phyloP scores from a whole-genome alignment of 768 basidiomycete genomes.

The Coprinopsis cinerea region DNA sequence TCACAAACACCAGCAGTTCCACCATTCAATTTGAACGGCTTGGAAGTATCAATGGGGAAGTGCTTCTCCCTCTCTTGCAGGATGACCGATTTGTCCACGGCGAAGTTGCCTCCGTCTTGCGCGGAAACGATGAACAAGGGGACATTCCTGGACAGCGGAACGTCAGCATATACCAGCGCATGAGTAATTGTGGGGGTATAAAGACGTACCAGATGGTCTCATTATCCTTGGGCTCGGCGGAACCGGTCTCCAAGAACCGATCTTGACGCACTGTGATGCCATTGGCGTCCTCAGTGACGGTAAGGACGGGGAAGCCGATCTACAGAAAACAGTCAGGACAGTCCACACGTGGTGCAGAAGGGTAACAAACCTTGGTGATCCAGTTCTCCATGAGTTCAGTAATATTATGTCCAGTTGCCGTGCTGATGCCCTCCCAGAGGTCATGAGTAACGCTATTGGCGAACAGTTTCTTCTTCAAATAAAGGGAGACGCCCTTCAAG shows the following conservation, averaged over 20 bases:
- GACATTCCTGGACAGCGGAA: conserved; percentile 51
- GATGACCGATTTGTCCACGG: conserved; percentile 55
- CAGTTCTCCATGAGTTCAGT: conserved; percentile 85
- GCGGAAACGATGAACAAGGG: conserved; percentile 71
- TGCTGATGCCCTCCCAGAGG: conserved; percentile 80
- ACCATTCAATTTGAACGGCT: conserved; percentile 86
- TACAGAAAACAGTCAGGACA: conserved; percentile 10
- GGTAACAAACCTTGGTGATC: conserved; percentile 66
- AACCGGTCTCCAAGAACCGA: conserved; percentile 85
- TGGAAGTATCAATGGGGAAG: conserved; percentile 67
- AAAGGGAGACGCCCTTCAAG: conserved; percentile 82
- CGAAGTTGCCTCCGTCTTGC: conserved; percentile 49
- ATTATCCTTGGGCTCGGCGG: conserved; percentile 74
- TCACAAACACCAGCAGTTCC: conserved; percentile 85
- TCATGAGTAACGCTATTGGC: conserved; percentile 81
- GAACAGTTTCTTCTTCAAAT: conserved; percentile 85
- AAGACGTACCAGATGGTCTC: conserved; percentile 71
- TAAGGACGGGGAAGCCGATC: conserved; percentile 85
- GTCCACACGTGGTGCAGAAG: neutral
- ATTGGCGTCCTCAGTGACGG: conserved; percentile 68
- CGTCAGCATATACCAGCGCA: neutral
- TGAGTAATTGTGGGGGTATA: too few species aligned
- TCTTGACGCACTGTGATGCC: conserved; percentile 84
- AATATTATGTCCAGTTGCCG: conserved; percentile 69
- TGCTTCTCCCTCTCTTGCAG: conserved; percentile 63